A percentile compares a stretch with the other conserved stretches of the same genome.
Conservation (phyloP, 2,329 filamentous ascomycete genomes). For the Aspergillus sp. region DNA sequence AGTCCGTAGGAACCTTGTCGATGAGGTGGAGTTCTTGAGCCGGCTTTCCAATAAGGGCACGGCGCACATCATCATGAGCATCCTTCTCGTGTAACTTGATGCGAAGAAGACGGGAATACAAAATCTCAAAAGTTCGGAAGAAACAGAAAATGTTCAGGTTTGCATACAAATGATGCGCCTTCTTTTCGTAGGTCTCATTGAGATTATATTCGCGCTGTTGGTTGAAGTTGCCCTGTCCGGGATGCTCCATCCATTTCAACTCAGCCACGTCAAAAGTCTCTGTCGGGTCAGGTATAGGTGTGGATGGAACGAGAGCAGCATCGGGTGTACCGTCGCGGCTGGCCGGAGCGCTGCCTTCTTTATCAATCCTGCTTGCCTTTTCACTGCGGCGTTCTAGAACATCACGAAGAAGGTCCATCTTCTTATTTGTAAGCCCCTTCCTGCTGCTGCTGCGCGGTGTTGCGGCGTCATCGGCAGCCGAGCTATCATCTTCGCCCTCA, state of each 20-base stretch:
- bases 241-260: conserved; percentile 61
- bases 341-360: conserved; percentile 74
- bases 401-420: conserved; percentile 74
- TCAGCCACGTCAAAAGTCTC: conserved; percentile 52
- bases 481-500: conserved; percentile 72
- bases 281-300: conserved; percentile 51
- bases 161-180: conserved; percentile 84
- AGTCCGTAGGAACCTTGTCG: conserved; percentile 71
- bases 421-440: conserved; percentile 66
- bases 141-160: conserved; percentile 93
- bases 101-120: conserved; percentile 79
- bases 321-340: conserved; percentile 91
- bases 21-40: conserved; percentile 81
- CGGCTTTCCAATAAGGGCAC: conserved; percentile 73
- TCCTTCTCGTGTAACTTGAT: conserved; percentile 77
- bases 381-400: conserved; percentile 79
- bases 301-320: conserved; percentile 47
- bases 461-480: conserved; percentile 64
- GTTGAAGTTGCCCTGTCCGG: conserved; percentile 56
- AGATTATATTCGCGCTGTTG: conserved; percentile 66
- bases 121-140: conserved; percentile 86
- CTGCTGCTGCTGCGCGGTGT: conserved; percentile 67
- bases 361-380: conserved; percentile 67
- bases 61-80: conserved; percentile 71
- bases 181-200: conserved; percentile 78